A percentile compares a stretch with the other conserved stretches of the same genome.
These are phyloP conservation scores for Bromus sterilis DNA, from an alignment of 176 grass and related monocot species.

Conservation along the genomic window DNA sequence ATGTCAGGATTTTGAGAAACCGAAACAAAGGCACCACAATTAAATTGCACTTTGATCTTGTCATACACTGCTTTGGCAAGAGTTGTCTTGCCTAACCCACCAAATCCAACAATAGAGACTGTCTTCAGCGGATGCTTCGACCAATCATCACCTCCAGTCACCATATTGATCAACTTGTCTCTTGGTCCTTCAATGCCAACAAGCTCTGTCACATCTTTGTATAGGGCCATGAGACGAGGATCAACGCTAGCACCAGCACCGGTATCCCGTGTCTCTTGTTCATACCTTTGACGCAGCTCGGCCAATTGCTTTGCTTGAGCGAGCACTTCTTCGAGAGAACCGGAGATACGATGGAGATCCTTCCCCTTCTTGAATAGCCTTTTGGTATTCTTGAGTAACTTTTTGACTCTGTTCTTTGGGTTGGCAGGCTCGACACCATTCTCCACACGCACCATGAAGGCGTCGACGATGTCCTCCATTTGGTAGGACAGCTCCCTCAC, in stretches of 20 bases:
- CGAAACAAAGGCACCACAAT: neutral
- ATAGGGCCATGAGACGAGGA: too few relatives aligned
- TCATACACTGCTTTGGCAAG: neutral
- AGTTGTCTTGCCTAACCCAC: neutral
- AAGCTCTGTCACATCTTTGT: too few relatives aligned
- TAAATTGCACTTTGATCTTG: neutral
- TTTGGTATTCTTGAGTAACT: too few relatives aligned
- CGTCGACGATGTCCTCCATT: neutral
- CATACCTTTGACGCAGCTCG: too few relatives aligned
- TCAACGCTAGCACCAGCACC: neutral
- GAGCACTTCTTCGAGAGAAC: too few relatives aligned
- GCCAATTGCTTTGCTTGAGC: too few relatives aligned
- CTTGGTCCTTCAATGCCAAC: too few relatives aligned
- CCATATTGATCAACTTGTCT: too few relatives aligned
- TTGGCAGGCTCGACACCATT: too few relatives aligned
- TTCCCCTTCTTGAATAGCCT: neutral
- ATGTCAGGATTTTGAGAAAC: neutral
- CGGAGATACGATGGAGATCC: too few relatives aligned
- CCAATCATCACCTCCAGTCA: too few relatives aligned
- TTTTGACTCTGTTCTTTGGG: neutral
- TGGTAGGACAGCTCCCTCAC: neutral
- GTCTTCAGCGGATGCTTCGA: neutral
- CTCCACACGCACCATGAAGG: neutral
- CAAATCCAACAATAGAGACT: neutral
- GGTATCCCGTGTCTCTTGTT: neutral